These are phyloP conservation scores for Fusarium austroafricanum DNA, from an alignment of 2,329 filamentous ascomycete species.

Conservation along the genomic window DNA sequence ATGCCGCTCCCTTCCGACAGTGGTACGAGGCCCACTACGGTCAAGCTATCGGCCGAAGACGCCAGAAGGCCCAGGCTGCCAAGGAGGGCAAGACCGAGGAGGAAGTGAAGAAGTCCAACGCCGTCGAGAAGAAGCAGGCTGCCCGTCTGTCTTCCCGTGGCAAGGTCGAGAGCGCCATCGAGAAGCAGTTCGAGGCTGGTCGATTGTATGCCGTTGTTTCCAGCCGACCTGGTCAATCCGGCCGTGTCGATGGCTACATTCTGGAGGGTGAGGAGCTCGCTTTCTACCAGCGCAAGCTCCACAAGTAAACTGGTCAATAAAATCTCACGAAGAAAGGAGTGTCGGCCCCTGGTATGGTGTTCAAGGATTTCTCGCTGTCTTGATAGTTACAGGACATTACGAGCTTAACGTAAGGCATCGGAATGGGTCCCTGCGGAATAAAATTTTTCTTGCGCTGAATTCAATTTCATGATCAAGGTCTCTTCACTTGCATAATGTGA, in stretches of 20 bases:
- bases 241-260: constrained; percentile 96
- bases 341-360: constrained; percentile 52
- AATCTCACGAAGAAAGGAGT: constrained; percentile 38
- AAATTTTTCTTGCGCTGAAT: constrained; percentile 52
- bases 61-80: constrained; percentile 80
- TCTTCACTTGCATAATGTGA: constrained; percentile 37
- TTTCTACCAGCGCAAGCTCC: constrained; percentile 99
- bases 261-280: constrained; percentile 99
- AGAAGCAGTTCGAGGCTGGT: constrained; percentile 99
- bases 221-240: constrained; percentile 95
- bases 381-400: constrained; percentile 52
- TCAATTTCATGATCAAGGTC: constrained; percentile 47
- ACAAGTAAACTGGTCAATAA: constrained; percentile 78
- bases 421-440: constrained; percentile 55
- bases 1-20: constrained; percentile 98
- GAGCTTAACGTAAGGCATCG: constrained; percentile 54
- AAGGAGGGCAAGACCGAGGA: constrained; percentile 72
- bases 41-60: constrained; percentile 85
- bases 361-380: constrained; percentile 53
- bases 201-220: constrained; percentile 94
- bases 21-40: constrained; percentile 99
- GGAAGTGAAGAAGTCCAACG: constrained; percentile 92
- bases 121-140: constrained; percentile 96
- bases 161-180: constrained; percentile 92
- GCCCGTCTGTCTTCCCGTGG: constrained; percentile 82